Evolutionary conservation across 805 yeast species (phyloP), one percentile per base, ranked within the genome.

Genomic region (Kluyveromyces siamensis): DNA sequence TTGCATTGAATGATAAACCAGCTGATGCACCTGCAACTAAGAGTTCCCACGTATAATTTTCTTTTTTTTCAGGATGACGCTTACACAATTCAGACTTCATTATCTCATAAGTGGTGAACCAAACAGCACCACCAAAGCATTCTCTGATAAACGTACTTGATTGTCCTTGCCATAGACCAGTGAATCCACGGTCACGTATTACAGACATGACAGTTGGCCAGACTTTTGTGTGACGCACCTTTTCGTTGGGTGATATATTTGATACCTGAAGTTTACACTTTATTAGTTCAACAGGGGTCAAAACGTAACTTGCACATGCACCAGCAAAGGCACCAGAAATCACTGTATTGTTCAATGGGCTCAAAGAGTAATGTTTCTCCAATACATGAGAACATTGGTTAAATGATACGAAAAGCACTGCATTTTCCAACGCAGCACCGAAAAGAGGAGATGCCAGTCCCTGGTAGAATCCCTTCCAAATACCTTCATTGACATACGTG

Each of bases 351-450:
- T 68, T 58, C 19, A 80, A 50, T 0, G 76, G 66, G 7, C 74
- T 51, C 11, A 65, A 57, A 2, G 56, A 44, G 6, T 66, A 42
- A 25, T 55, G 44, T 7, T 51, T 52, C 41, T 65, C 71, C 8
- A 74, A 46, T 36, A 66, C 45, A 46, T 68, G 62, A 53, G 74
- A 72, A 35, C 80, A 69, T 43, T 71, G 59, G 48, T 77, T 79
- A 57, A 83, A 85, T 11, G 82, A 70, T 47, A 84, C 74, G 60
- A 91, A 91, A 8, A 91, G 68, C 2, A 84, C 80, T 3, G 96
- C 89, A 48, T 83, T 84, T 63, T 91, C 98, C 44, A 87, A 72
- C n/a, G 95, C 84, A 0, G 97, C 96, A 0, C 97, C 97, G 21
- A 84, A 61, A 43, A 90, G 68, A 0, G 98, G 98, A 0, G 95